Base-by-base conservation (phyloP, 2,329 filamentous ascomycete species). In the Gnomoniopsis smithogilvyi region DNA sequence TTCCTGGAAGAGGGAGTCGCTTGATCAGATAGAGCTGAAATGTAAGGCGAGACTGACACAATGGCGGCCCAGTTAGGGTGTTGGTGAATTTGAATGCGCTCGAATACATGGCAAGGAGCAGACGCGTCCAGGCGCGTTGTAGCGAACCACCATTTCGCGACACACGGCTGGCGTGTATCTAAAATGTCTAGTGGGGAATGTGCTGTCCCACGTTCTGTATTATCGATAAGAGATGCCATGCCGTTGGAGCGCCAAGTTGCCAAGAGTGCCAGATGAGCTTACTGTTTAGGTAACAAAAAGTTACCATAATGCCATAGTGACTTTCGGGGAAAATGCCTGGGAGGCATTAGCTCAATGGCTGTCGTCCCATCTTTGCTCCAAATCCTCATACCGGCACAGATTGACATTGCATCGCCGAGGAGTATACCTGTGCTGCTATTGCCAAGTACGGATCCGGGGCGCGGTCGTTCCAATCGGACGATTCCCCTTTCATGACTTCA, bases 111-210 rank as follows among this genome's bases (percentile, higher is more conserved):
- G 34, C 34, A 36, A 24, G n/a, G 15, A 24, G 36, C 12, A 38
- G 51, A 61, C 59, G 59, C 59, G 59, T 50, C 26, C 48, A 36
- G 59, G 36, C 59, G 59, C 59, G 59, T 56, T 36, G 26, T 36
- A 41, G 17, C n/a, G 48, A 19, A 24, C 24, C 8, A 19, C 33
- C 12, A 15, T 14, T 12, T 12, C 19, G 55, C 30, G 38, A 34
- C 41, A 2, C 3, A 58, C 55, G 55, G 49, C 30, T 14, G 30
- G 55, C 48, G 55, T 53, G 6, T 49, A 22, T 3, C 6, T 58
- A 58, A 21, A 41, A n/a, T 36, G 34, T 36, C 34, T n/a, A 36
- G 34, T 36, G n/a, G 34, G 34, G 15, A 36, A 14, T 36, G 34
- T 8, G 34, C 10, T 36, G 34, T 14, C 34, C 34, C 34, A n/a